Conservation (phyloP, 371 early-diverging fungal species). For the Saksenaea vasiformis region DNA sequence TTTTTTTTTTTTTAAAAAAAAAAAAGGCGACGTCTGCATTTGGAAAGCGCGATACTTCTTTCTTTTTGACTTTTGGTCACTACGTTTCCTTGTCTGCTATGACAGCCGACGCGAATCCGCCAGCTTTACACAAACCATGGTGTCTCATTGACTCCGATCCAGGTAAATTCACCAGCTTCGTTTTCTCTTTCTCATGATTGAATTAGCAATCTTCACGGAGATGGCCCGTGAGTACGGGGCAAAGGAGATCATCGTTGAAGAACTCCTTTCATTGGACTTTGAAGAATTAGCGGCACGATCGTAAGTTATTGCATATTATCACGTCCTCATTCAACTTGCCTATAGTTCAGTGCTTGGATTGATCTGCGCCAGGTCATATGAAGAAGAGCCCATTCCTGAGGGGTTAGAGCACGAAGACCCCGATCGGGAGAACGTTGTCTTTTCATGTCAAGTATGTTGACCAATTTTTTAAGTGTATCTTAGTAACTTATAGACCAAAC, state of each 20-base stretch:
- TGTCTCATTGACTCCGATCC: constrained; percentile 24
- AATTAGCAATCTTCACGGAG: constrained; percentile 27
- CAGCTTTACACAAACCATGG: constrained; percentile 7
- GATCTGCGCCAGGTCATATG: constrained; percentile 25
- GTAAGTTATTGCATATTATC: not conserved
- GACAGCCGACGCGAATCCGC: too few relatives aligned
- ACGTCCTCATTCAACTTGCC: not conserved
- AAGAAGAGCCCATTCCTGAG: constrained; percentile 12
- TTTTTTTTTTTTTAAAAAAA: too few relatives aligned
- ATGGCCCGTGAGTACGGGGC: constrained; percentile 20
- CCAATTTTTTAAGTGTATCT: not conserved
- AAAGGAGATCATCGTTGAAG: constrained; percentile 28
- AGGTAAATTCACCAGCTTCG: constrained; percentile 4
- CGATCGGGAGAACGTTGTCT: constrained; percentile 15
- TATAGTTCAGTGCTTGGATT: constrained; percentile 30
- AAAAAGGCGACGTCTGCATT: too few relatives aligned
- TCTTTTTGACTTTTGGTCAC: too few relatives aligned
- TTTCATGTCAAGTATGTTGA: constrained; percentile 15
- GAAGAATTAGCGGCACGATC: not conserved
- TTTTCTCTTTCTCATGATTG: not conserved
- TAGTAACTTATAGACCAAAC: not conserved
- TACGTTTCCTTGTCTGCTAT: too few relatives aligned
- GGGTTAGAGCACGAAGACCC: constrained; percentile 29
- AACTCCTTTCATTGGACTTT: constrained; percentile 14
- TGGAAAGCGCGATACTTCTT: too few relatives aligned